Base-by-base conservation (phyloP, 2,329 filamentous ascomycete species). In the Xylariaceae sp. region DNA sequence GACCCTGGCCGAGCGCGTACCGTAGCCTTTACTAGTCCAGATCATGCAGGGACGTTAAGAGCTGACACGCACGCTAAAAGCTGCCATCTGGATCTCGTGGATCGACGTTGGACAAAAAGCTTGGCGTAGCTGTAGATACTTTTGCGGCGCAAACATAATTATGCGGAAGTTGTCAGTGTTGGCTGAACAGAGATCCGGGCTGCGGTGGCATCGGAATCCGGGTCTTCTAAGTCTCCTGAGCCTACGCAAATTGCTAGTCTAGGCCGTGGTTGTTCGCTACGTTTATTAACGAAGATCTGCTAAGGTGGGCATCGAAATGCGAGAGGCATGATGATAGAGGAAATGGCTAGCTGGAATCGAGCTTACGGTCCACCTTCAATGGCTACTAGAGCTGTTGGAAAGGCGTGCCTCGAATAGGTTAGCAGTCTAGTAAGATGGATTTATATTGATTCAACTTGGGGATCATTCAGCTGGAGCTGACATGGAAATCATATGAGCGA, bases 11-110 rank as follows among this genome's bases (percentile, higher is more conserved):
- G 24, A 11, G 16, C n/a, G 24, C 18, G n/a, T 18, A 24, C 23
- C 21, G 26, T 15, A 10, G 21, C 11, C 16, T 7, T 10, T 33
- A 11, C 4, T 18, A 3, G 11, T 18, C 4, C 16, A 8, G 16
- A 41, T 51, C 47, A 41, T 47, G 46, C 46, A 48, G 44, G 37
- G 42, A 30, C 55, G 50, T 57, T 54, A 33, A n/a, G 33, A 33
- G 21, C 35, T 48, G 42, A 52, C 44, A 20, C 21, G 29, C 33
- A 47, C 47, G 46, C 46, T 44, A 36, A 48, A 35, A 35, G 23
- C 27, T 42, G 13, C 26, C 39, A 27, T 23, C 26, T 39, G 29
- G 9, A 30, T 35, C 23, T 15, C n/a, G 27, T 23, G 13, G 27
- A 44, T 41, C 30, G 7, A 24, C 32, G 21, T 30, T 36, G 16